Evolutionary conservation across 179 eudicot genomes (phyloP).

Genomic region (Spergularia azorica): DNA sequence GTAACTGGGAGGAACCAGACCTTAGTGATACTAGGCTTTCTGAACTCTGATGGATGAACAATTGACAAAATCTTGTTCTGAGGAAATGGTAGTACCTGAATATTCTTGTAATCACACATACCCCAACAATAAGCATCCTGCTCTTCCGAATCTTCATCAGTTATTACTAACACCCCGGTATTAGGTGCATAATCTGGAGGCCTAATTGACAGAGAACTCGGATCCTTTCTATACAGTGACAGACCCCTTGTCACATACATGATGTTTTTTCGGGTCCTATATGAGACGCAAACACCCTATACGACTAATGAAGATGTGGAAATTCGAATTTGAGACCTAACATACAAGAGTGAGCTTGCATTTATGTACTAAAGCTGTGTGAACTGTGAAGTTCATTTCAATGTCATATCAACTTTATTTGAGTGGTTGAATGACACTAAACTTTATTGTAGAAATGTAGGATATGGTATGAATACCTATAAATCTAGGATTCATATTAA

Average conservation of each 20-base stretch:
- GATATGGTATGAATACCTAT: slow-evolving; percentile 23
- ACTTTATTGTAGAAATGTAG: slow-evolving; percentile 31
- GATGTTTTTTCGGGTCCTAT: background rate
- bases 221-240: slow-evolving; percentile 58
- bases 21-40: slow-evolving; percentile 37
- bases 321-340: background rate
- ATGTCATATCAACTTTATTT: background rate
- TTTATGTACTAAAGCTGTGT: background rate
- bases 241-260: slow-evolving; percentile 77
- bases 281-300: background rate
- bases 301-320: background rate
- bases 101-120: slow-evolving; percentile 44
- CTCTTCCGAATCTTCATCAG: slow-evolving; percentile 72
- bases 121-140: slow-evolving; percentile 63
- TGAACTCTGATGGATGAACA: slow-evolving; percentile 30
- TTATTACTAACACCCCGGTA: slow-evolving; percentile 57
- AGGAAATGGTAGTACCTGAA: slow-evolving; percentile 68
- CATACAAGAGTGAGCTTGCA: background rate
- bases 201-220: slow-evolving; percentile 45
- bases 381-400: background rate
- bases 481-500: slow-evolving; percentile 5
- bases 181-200: slow-evolving; percentile 57
- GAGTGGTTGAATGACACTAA: slow-evolving; percentile 9
- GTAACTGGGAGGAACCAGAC: slow-evolving; percentile 83
- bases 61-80: slow-evolving; percentile 60